Conservation (phyloP, 106 monocot genomes). For the Allium fistulosum region DNA sequence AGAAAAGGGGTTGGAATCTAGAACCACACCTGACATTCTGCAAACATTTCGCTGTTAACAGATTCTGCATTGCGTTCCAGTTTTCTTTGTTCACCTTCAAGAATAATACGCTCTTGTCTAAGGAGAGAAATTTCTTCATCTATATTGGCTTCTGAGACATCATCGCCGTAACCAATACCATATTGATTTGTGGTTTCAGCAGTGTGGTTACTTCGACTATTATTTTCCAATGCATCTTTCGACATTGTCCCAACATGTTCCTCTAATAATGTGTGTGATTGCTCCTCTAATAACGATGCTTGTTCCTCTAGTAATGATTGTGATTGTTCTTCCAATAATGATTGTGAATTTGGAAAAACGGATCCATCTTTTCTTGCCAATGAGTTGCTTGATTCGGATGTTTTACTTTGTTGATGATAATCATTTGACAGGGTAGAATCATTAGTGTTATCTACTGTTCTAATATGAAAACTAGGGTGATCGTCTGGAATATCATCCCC, state of each 20-base stretch:
- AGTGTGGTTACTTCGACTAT: conserved; percentile 2
- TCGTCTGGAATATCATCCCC: conserved; percentile 4
- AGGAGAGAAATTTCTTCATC: conserved; percentile 63
- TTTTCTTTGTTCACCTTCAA: conserved; percentile 77
- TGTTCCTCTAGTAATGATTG: neutral
- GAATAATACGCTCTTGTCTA: conserved; percentile 49
- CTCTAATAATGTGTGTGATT: conserved; percentile 1
- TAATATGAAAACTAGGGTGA: conserved; percentile 5
- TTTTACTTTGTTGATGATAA: neutral
- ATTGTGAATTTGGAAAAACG: too few relatives aligned
- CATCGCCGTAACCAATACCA: conserved; percentile 14
- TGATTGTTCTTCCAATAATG: conserved; percentile 1
- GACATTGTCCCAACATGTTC: neutral
- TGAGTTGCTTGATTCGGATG: conserved; percentile 1
- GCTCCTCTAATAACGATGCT: neutral
- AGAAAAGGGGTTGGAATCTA: conserved; percentile 2
- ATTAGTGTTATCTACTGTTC: neutral
- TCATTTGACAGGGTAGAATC: conserved; percentile 8
- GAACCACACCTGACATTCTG: conserved; percentile 83
- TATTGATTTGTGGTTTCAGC: conserved; percentile 2
- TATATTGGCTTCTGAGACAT: conserved; percentile 27
- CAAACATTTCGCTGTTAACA: conserved; percentile 93
- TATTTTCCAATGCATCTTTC: conserved; percentile 8
- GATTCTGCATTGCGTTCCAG: conserved; percentile 91
- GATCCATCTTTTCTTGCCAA: conserved; percentile 4